Percentiles rank a stretch among this genome's conserved stretches.
Evolutionary conservation across 805 yeast genomes (phyloP).

Genomic region (Tetrapisispora pingtungensis): DNA sequence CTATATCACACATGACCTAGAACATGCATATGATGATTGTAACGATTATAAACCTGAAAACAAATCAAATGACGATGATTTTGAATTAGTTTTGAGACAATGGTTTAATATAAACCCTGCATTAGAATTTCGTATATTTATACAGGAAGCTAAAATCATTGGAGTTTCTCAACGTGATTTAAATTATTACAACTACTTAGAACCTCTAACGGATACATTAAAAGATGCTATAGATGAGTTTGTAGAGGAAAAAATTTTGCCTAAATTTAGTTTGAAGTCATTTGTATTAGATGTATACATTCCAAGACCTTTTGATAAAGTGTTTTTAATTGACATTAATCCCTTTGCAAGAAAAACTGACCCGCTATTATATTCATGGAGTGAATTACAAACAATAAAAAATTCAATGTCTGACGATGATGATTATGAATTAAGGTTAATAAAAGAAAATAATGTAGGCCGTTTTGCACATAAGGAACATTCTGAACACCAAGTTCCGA

Average conservation of each 20-base stretch:
- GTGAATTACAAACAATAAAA: constrained; percentile 44
- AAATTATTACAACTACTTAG: constrained; percentile 67
- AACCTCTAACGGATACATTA: constrained; percentile 40
- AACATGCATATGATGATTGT: constrained; percentile 53
- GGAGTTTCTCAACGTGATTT: constrained; percentile 82
- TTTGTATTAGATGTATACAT: constrained; percentile 76
- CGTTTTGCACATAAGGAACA: constrained; percentile 75
- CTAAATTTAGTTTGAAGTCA: constrained; percentile 42
- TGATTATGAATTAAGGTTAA: constrained; percentile 51
- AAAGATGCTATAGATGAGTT: constrained; percentile 42
- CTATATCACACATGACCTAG: constrained; percentile 76
- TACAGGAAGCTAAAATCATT: constrained; percentile 48
- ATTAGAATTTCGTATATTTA: constrained; percentile 82
- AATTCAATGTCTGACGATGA: constrained; percentile 11
- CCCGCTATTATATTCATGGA: constrained; percentile 72
- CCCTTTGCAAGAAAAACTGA: constrained; percentile 77
- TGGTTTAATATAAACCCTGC: constrained; percentile 86
- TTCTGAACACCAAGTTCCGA: constrained; percentile 85
- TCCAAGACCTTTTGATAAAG: constrained; percentile 59
- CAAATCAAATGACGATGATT: constrained; percentile 24
- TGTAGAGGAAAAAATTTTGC: constrained; percentile 37
- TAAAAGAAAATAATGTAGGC: constrained; percentile 59
- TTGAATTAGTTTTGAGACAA: constrained; percentile 66
- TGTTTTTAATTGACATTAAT: constrained; percentile 73
- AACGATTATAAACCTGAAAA: constrained; percentile 24